phyloP scores from a whole-genome alignment of 2,329 filamentous ascomycete genomes.

The Rhynchosporium agropyri region DNA sequence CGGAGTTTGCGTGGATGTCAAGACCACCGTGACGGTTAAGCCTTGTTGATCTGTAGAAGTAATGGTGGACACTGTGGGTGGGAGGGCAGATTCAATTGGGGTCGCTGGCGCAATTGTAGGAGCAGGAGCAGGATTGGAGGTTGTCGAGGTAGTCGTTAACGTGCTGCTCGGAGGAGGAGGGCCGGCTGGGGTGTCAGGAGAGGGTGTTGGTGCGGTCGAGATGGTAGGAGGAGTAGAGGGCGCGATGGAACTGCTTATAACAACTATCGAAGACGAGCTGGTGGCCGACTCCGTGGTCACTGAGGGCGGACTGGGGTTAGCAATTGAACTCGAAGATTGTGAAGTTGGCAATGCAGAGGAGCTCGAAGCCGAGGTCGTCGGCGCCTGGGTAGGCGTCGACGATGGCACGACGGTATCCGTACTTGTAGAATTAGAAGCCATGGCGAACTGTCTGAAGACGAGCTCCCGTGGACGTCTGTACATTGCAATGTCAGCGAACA shows the following conservation, averaged over 20 bases:
- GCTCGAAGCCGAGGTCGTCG: slow-evolving; percentile 26
- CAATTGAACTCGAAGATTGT: slow-evolving; percentile 36
- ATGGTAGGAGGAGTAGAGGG: slow-evolving; percentile 12
- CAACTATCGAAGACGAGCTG: slow-evolving; percentile 4
- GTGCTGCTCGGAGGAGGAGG: not conserved
- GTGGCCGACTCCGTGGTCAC: slow-evolving; percentile 22
- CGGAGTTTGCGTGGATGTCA: slow-evolving; percentile 28
- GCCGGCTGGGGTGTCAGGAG: slow-evolving; percentile 10
- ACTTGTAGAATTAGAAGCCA: slow-evolving; percentile 38
- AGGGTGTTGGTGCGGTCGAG: slow-evolving; percentile 17
- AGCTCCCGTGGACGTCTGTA: slow-evolving; percentile 32
- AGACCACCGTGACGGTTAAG: slow-evolving; percentile 26
- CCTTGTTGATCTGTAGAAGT: slow-evolving; percentile 24
- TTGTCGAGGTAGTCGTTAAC: slow-evolving; percentile 5
- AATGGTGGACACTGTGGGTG: slow-evolving; percentile 23
- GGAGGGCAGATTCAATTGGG: slow-evolving; percentile 22
- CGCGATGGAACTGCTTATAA: slow-evolving; percentile 8
- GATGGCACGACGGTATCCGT: slow-evolving; percentile 32
- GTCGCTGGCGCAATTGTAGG: slow-evolving; percentile 27
- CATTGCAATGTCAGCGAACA: slow-evolving; percentile 34
- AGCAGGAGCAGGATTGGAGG: slow-evolving; percentile 26
- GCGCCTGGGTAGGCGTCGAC: slow-evolving; percentile 29
- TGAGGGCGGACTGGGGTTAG: slow-evolving; percentile 38
- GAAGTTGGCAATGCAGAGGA: slow-evolving; percentile 23
- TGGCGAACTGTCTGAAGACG: slow-evolving; percentile 35